Percentiles rank a stretch among this genome's conserved stretches.
Evolutionary conservation across 1,139 yeast species (phyloP).

Genomic region (Eremothecium gossypii): DNA sequence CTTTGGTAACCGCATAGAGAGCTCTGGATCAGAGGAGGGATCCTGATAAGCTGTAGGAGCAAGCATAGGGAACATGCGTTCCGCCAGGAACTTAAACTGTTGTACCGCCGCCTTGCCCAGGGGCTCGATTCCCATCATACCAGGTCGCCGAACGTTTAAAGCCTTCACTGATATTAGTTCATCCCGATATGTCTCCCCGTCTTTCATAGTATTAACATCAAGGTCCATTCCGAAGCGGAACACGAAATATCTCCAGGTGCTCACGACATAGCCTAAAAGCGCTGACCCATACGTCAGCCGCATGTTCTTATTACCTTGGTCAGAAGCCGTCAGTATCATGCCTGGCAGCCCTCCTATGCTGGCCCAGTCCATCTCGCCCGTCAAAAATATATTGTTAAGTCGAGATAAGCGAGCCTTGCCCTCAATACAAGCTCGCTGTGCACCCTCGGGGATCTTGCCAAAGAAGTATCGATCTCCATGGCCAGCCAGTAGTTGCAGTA

Average conservation of each 20-base stretch:
- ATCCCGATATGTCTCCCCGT: slow-evolving; percentile 38
- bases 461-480: slow-evolving; percentile 51
- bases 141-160: slow-evolving; percentile 29
- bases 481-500: slow-evolving; percentile 42
- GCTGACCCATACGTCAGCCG: slow-evolving; percentile 39
- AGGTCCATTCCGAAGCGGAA: slow-evolving; percentile 67
- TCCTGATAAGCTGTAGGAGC: slow-evolving; percentile 25
- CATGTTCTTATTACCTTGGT: slow-evolving; percentile 53
- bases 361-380: slow-evolving; percentile 69
- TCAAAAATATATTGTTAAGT: slow-evolving; percentile 56
- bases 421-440: slow-evolving; percentile 62
- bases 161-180: slow-evolving; percentile 46
- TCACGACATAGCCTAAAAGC: slow-evolving; percentile 44
- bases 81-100: slow-evolving; percentile 21
- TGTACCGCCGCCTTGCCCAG: slow-evolving; percentile 12
- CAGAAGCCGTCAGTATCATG: slow-evolving; percentile 71
- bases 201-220: slow-evolving; percentile 35
- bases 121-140: neutral
- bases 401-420: slow-evolving; percentile 44
- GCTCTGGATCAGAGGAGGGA: slow-evolving; percentile 29
- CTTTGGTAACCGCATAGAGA: slow-evolving; percentile 31
- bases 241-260: slow-evolving; percentile 86
- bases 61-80: slow-evolving; percentile 39
- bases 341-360: slow-evolving; percentile 88
- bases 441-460: slow-evolving; percentile 80